Evolutionary conservation across 208 protist species (phyloP).

Genomic region (Trypanosoma cruzi): DNA sequence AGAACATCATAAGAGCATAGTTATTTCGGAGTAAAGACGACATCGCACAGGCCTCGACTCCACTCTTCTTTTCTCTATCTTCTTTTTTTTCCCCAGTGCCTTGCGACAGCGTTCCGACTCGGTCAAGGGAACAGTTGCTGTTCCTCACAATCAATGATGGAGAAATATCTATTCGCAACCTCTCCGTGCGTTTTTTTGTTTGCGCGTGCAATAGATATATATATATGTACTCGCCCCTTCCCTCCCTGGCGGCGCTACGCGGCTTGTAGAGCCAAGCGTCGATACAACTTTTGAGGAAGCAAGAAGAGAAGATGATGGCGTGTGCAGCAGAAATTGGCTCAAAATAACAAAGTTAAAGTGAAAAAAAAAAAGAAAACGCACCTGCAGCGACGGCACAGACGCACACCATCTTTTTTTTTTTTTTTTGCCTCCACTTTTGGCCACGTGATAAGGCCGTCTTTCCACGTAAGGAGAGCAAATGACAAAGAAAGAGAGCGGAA

Average conservation of each 20-base stretch:
- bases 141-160: not conserved
- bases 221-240: not conserved
- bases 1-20: constrained; percentile 84
- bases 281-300: not conserved
- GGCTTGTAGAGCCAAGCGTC: not conserved
- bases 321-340: not conserved
- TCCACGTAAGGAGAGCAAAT: too few relatives aligned
- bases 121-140: not conserved
- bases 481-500: too few relatives aligned
- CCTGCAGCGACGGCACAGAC: not conserved
- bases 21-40: constrained; percentile 57
- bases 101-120: not conserved
- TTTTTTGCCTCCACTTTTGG: too few relatives aligned
- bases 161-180: constrained; percentile 5
- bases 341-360: not conserved
- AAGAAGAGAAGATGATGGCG: not conserved
- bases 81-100: constrained; percentile 4
- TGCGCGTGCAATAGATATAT: not conserved
- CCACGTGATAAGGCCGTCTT: too few relatives aligned
- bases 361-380: not conserved
- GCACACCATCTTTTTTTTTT: not conserved
- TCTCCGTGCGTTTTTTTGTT: not conserved
- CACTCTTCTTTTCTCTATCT: constrained; percentile 21
- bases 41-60: constrained; percentile 25
- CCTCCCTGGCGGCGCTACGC: not conserved